Evolutionary conservation across 129 eudicot species (phyloP), one percentile per base, ranked within the genome.

Genomic region (Lonicera japonica): DNA sequence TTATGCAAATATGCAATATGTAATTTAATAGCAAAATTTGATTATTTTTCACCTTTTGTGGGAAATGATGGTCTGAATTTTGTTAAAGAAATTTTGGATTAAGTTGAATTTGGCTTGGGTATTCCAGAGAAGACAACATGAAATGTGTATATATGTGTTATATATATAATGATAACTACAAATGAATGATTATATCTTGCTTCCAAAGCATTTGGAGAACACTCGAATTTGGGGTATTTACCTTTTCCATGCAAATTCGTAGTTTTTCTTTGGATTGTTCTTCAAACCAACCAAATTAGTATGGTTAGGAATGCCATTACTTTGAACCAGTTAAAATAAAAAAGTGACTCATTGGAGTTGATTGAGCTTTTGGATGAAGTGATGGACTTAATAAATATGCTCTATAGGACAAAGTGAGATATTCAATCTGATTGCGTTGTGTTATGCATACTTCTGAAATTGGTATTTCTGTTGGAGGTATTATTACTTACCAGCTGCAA

Each of bases 91-190:
- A 8, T 43, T 38, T 5, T 43, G 36, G 43, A 10, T 57, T n/a
- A 22, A 57, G 38, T 22, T 55, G 62, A 57, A 18, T 57, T 57
- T 57, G 62, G 41, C n/a, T n/a, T n/a, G n/a, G n/a, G n/a, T n/a
- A n/a, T n/a, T n/a, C n/a, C n/a, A n/a, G n/a, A n/a, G n/a, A n/a
- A n/a, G n/a, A n/a, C n/a, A n/a, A n/a, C n/a, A n/a, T n/a, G n/a
- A n/a, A n/a, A n/a, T n/a, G n/a, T n/a, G n/a, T 57, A 18, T 18
- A 57, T 57, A 38, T 57, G 45, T 22, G 43, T 18, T 3, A 29
- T 10, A 14, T 43, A 14, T 10, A 43, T 29, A 1, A 6, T 29
- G 36, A 29, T 29, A 29, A n/a, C n/a, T 29, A 29, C 6, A 14
- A 43, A 43, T 43, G 8, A 10, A 43, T 43, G 50, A 43, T 10